These are phyloP conservation scores for Xerophyta viscosa DNA, from an alignment of 106 monocot species.

Conservation along the genomic window DNA sequence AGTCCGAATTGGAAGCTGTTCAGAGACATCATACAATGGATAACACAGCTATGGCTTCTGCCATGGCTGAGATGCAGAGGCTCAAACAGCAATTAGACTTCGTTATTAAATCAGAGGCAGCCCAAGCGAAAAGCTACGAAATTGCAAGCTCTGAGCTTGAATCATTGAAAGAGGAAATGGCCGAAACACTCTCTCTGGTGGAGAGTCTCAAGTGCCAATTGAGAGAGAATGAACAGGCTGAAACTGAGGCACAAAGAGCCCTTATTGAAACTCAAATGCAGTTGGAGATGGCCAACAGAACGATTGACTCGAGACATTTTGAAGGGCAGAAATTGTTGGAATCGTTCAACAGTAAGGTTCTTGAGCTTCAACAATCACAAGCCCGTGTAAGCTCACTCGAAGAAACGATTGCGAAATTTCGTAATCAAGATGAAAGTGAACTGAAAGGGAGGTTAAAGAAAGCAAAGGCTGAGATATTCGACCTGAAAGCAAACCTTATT, in stretches of 20 bases:
- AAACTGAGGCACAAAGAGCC: conserved; percentile 31
- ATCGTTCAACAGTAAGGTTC: conserved; percentile 26
- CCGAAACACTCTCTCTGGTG: conserved; percentile 25
- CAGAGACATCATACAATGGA: conserved; percentile 62
- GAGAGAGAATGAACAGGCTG: conserved; percentile 25
- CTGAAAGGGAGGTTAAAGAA: conserved; percentile 22
- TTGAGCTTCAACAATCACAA: conserved; percentile 63
- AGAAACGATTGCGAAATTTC: conserved; percentile 31
- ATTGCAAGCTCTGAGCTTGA: conserved; percentile 19
- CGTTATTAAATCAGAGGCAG: conserved; percentile 24
- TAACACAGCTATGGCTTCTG: conserved; percentile 30
- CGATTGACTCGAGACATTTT: conserved; percentile 38
- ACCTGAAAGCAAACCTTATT: conserved; percentile 22
- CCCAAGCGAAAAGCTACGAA: conserved; percentile 22
- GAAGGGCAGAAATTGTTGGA: conserved; percentile 49
- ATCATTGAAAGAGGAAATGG: conserved; percentile 29
- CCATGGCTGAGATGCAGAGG: conserved; percentile 57
- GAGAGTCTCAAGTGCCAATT: conserved; percentile 43
- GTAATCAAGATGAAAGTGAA: conserved; percentile 31
- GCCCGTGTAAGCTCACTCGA: conserved; percentile 27
- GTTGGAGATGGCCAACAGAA: conserved; percentile 42
- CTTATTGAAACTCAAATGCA: conserved; percentile 45
- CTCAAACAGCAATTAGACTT: conserved; percentile 53
- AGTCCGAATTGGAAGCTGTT: conserved; percentile 76
- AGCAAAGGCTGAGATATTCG: conserved; percentile 16